A percentile compares a stretch with the other conserved stretches of the same genome.
These are phyloP conservation scores for Cordyceps militaris DNA, from an alignment of 2,329 filamentous ascomycete species.

Conservation along the genomic window DNA sequence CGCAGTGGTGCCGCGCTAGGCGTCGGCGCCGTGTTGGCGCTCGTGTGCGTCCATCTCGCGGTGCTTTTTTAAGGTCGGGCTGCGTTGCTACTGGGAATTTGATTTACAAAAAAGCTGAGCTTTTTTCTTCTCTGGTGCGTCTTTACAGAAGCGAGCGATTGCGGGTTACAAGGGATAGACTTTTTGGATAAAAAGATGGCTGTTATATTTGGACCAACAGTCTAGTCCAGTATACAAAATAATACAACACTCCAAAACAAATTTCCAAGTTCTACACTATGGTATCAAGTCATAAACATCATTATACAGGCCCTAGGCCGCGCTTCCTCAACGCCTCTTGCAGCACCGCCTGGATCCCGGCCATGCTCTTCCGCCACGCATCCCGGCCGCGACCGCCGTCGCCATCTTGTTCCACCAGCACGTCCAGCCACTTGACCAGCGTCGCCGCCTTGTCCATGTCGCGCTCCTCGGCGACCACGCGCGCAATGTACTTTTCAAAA, in stretches of 20 bases:
- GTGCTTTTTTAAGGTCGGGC: not conserved
- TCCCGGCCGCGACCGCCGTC: slow-evolving; percentile 29
- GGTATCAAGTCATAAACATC: slow-evolving; percentile 33
- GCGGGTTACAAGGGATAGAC: not conserved
- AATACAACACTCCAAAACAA: not conserved
- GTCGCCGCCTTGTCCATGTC: slow-evolving; percentile 69
- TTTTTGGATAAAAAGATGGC: not conserved
- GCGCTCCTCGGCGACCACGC: slow-evolving; percentile 67
- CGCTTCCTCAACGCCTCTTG: slow-evolving; percentile 49
- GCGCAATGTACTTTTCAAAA: slow-evolving; percentile 62
- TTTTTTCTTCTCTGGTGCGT: too few species aligned
- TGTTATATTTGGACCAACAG: not conserved
- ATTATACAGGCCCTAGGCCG: slow-evolving; percentile 45
- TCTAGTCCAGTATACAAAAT: not conserved
- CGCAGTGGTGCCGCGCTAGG: not conserved
- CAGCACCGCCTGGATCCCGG: slow-evolving; percentile 40
- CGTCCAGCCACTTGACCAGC: slow-evolving; percentile 60
- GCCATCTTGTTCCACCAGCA: slow-evolving; percentile 45
- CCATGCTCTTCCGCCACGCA: slow-evolving; percentile 41
- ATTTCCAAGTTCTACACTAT: not conserved
- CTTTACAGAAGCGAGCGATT: not conserved
- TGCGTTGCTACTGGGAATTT: not conserved
- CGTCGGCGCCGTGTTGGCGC: not conserved
- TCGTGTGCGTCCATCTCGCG: not conserved
- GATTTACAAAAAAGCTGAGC: not conserved